Evolutionary conservation across 139 green algal genomes (phyloP), one percentile per base, ranked within the genome.

Genomic region (Astrephomene gubernaculifera): DNA sequence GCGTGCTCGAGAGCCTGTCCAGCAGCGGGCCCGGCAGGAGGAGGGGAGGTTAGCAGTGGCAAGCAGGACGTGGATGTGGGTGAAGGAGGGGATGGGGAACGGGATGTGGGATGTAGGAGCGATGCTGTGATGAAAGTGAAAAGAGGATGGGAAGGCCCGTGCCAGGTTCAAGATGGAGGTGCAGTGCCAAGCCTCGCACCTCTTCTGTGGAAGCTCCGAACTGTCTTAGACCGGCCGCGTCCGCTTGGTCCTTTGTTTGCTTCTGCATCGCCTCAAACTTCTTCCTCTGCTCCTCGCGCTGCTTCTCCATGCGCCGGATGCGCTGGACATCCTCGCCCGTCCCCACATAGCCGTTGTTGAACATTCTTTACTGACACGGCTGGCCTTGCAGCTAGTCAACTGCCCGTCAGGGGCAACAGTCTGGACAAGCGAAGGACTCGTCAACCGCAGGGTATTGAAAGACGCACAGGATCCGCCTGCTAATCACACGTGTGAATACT

Each of bases 271-370:
- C 82, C 75, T 98, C 93, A 83, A 94, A 94, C 84, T 96, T 87
- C 69, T 95, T 91, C 25, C 87, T 83, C 82, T 96, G 83, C 81
- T 95, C 86, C 70, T 96, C 93, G 6, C 96, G 89, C 87, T 98
- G 79, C 85, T 96, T 95, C 44, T 95, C 83, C 74, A 95, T 93
- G 45, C 91, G 87, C 19, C 91, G 83, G 43, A 98, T 96, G 43
- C 95, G 89, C 35, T 85, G 54, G 25, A 87, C 63, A 86, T 98
- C 96, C 49, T 96, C 90, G 17, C 86, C 87, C 29, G 83, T 93
- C 4, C 95, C 95, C 19, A 98, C 94, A 74, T 98, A 98, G 4
- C 95, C 95, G 82, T 94, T 89, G 10, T 78, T 75, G 68, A 84
- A 90, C 83, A 89, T 92, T 3, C 5, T 86, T 41, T 17, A 57